Conservation (phyloP, 345 rosid species). For the Salix brachista region DNA sequence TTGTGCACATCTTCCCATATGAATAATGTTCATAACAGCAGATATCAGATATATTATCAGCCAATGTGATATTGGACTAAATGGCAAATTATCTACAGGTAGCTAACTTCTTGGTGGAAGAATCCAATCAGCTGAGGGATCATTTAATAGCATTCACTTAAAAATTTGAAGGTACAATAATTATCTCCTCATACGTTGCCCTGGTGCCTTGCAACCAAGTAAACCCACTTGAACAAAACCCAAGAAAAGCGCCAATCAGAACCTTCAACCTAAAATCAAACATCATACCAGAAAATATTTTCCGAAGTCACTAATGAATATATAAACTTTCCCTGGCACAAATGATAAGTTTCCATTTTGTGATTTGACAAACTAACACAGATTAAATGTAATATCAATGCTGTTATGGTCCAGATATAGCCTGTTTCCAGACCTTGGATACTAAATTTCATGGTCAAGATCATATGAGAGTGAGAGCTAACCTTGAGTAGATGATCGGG, state of each 20-base stretch:
- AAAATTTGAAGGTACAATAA: not conserved
- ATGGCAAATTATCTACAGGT: not conserved
- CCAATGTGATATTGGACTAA: not conserved
- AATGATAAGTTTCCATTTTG: not conserved
- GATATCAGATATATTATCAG: not conserved
- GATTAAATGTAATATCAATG: not conserved
- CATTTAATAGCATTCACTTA: not conserved
- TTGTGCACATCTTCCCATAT: not conserved
- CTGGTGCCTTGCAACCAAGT: not conserved
- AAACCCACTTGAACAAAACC: not conserved
- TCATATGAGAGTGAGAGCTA: not conserved
- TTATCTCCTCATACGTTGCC: not conserved
- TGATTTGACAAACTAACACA: not conserved
- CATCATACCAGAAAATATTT: not conserved
- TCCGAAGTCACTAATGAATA: not conserved
- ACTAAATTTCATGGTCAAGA: not conserved
- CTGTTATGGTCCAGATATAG: not conserved
- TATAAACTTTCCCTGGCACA: not conserved
- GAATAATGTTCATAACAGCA: not conserved
- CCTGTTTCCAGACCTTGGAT: not conserved
- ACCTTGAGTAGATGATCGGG: conserved; percentile 31
- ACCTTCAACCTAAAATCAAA: not conserved
- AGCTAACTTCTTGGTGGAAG: not conserved
- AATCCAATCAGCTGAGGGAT: not conserved
- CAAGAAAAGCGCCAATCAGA: not conserved